These are phyloP conservation scores for Xylaria intraflava DNA, from an alignment of 495 filamentous ascomycete species.

Conservation along the genomic window DNA sequence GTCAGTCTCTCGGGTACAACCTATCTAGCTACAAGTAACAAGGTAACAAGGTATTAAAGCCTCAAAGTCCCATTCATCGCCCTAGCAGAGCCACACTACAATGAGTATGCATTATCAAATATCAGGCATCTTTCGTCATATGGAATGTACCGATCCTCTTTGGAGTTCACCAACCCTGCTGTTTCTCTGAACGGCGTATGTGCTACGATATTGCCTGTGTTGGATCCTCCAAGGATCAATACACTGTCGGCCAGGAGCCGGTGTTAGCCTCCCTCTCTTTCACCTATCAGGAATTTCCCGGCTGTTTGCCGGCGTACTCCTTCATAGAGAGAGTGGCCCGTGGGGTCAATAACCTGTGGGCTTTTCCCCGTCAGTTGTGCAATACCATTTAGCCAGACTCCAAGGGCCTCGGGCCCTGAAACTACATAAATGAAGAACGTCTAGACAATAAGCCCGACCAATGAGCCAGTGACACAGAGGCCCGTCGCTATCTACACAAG, in stretches of 20 bases:
- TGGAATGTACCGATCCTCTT: constrained; percentile 3
- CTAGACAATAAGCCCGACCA: background rate
- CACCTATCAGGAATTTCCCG: constrained; percentile 2
- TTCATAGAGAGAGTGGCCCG: too few relatives aligned
- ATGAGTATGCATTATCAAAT: too few relatives aligned
- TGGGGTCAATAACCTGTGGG: too few relatives aligned
- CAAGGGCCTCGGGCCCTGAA: background rate
- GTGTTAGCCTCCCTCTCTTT: background rate
- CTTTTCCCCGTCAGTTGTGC: background rate
- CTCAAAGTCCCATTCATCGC: too few relatives aligned
- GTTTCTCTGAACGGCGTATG: constrained; percentile 1
- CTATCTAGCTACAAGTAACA: too few relatives aligned
- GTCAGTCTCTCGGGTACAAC: too few relatives aligned
- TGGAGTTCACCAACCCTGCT: constrained; percentile 6
- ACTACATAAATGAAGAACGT: background rate
- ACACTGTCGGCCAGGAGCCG: constrained; percentile 10
- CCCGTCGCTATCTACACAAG: background rate
- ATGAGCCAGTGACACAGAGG: constrained; percentile 7
- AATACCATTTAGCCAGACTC: background rate
- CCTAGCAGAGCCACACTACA: too few relatives aligned
- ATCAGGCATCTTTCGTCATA: background rate
- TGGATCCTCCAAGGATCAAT: constrained; percentile 6
- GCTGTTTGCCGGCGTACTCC: too few relatives aligned
- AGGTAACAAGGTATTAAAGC: too few relatives aligned
- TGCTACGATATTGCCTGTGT: constrained; percentile 5